These are phyloP conservation scores for Penicillium turbatum DNA, from an alignment of 495 filamentous ascomycete genomes.

Conservation along the genomic window DNA sequence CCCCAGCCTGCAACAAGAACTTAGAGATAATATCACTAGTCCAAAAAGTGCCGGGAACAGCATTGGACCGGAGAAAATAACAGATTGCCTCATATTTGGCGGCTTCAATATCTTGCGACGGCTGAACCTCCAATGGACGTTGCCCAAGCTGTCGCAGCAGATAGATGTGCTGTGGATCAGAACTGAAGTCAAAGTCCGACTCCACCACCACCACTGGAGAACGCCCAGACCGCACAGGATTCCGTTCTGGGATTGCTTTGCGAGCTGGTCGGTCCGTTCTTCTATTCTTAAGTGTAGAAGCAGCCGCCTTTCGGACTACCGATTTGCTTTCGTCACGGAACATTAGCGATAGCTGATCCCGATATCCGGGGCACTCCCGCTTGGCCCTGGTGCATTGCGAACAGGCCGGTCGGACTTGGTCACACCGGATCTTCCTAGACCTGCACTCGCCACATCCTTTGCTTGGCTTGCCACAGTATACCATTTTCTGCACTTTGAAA, in stretches of 20 bases:
- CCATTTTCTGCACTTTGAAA: conserved; percentile 43
- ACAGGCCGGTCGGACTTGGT: conserved; percentile 59
- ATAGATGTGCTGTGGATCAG: conserved; percentile 15
- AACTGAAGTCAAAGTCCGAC: conserved; percentile 16
- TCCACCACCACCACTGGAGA: conserved; percentile 2
- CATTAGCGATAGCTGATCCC: conserved; percentile 63
- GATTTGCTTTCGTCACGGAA: conserved; percentile 70
- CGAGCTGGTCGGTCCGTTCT: conserved; percentile 11
- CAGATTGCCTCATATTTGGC: conserved; percentile 36
- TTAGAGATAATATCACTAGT: conserved; percentile 26
- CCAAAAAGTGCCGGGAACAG: conserved; percentile 34
- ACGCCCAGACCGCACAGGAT: conserved; percentile 3
- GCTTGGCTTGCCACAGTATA: conserved; percentile 71
- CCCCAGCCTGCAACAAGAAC: conserved; percentile 17
- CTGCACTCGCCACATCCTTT: conserved; percentile 70
- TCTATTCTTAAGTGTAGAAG: conserved; percentile 15
- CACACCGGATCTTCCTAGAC: conserved; percentile 62
- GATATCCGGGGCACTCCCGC: conserved; percentile 64
- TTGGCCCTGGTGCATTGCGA: conserved; percentile 65
- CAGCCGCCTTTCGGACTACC: conserved; percentile 60
- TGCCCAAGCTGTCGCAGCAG: conserved; percentile 4
- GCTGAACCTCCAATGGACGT: conserved; percentile 22
- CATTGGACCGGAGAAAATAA: conserved; percentile 44
- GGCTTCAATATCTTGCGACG: conserved; percentile 20
- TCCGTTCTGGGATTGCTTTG: conserved; percentile 23